Evolutionary conservation across 2,329 filamentous ascomycete genomes (phyloP), one percentile per base, ranked within the genome.

Genomic region (Alternaria sp.): DNA sequence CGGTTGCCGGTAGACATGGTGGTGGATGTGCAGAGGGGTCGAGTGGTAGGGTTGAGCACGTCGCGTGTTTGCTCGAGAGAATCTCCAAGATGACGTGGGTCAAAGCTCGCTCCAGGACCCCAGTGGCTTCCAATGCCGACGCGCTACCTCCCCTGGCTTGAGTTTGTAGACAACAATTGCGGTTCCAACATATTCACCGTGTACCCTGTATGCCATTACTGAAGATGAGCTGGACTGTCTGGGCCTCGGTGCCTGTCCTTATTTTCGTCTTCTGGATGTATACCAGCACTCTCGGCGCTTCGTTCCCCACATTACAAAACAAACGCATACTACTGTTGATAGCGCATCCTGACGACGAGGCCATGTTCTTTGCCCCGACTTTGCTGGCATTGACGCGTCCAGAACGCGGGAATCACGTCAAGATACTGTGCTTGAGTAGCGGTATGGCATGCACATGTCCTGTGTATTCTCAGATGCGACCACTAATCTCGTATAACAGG

Each of bases 331-430:
- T 92, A 77, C 86, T 99, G 55, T 85, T 99, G 57, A 98, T 99
- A 74, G 95, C 95, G 22, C 95, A 99, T 81, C 95, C 95, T 0
- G 95, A 99, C 80, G 95, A 99, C 74, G 95, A 99, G 83, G 95
- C 94, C 79, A 99, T 99, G 95, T 99, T 99, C 85, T 99, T 99
- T 81, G 89, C 93, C 65, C 95, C 95, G 0, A 92, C 93, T 0
- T 85, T 98, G 14, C 85, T 96, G 70, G 89, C 92, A n/a, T 86
- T 99, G 59, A 94, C 93, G 18, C 85, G 87, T 14, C 92, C 93
- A 4, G 87, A 89, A 60, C 85, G 90, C 20, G 91, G 92, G 4
- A 98, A 99, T 80, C 93, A 96, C 76, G 86, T 99, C 74, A 95
- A 96, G 81, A 97, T 99, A 65, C 82, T 98, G 57, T 99, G 95